These are phyloP conservation scores for Ganoderma boninense DNA, from an alignment of 1,284 basidiomycete genomes.

Conservation along the genomic window DNA sequence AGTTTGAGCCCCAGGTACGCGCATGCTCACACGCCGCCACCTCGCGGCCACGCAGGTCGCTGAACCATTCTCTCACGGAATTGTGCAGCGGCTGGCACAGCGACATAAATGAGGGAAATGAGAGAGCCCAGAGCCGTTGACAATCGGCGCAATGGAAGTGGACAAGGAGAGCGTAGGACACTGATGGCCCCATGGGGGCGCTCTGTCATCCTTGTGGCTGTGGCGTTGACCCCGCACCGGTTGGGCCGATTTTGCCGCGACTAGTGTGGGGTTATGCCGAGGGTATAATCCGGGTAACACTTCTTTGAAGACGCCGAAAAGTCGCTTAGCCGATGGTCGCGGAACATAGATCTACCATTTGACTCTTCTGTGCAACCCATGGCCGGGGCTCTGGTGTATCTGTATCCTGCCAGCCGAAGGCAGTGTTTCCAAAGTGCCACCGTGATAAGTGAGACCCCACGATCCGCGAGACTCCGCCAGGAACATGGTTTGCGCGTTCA, in stretches of 20 bases:
- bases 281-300: neutral
- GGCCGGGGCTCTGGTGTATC: neutral
- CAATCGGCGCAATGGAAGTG: neutral
- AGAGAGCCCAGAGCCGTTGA: neutral
- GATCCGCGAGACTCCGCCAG: neutral
- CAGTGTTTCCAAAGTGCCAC: neutral
- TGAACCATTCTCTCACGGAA: neutral
- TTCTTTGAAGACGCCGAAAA: neutral
- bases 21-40: slow-evolving; percentile 4
- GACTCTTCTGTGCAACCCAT: neutral
- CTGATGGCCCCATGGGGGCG: neutral
- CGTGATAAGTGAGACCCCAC: neutral
- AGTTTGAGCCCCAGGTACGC: neutral
- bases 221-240: neutral
- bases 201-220: neutral
- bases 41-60: neutral
- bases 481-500: neutral
- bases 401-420: neutral
- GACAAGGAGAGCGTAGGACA: neutral
- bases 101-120: neutral
- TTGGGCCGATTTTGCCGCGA: neutral
- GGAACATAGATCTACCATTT: neutral
- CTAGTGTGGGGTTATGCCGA: neutral
- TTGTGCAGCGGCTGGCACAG: neutral
- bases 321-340: neutral